Base-by-base conservation (phyloP, 2,329 filamentous ascomycete genomes). In the Corniculantispora saksenae region DNA sequence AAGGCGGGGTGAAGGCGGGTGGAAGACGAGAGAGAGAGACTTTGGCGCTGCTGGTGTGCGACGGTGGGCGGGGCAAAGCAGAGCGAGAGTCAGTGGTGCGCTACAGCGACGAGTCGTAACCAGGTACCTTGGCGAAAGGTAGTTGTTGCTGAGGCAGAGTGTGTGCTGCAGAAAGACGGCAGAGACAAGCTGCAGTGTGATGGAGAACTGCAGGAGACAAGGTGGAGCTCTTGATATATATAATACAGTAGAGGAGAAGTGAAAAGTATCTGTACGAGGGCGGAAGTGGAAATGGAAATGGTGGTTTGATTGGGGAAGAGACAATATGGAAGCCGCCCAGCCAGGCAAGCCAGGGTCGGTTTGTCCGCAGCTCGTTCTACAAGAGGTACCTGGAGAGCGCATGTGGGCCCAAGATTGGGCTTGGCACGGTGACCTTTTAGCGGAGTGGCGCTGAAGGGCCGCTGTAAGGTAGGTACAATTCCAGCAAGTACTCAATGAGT, bases 61-160 rank as follows among this genome's bases (percentile, higher is more conserved):
- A 40, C 25, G 17, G 8, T n/a, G n/a, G n/a, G n/a, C n/a, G n/a
- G 61, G 61, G 61, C 51, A 43, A 53, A 53, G 61, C 51, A 54
- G 51, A 56, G 40, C 48, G 23, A 61, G 32, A 38, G 57, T 57
- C 54, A 23, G 53, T 19, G 53, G 3, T 17, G 53, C 21, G 45
- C 9, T 32, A 3, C n/a, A n/a, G 25, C 25, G 10, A 25, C 6
- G 25, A 7, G 27, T 32, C 7, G 29, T 38, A 51, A 25, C 48
- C 48, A 29, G 10, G 48, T 29, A n/a, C n/a, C n/a, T n/a, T n/a
- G n/a, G n/a, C n/a, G n/a, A n/a, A n/a, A n/a, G n/a, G n/a, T n/a
- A n/a, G n/a, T n/a, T n/a, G n/a, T n/a, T n/a, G n/a, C n/a, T n/a
- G n/a, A n/a, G 23, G 15, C 23, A 25, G 17, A 25, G 48, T 8